Evolutionary conservation across 352 stramenopile genomes (phyloP), one percentile per base, ranked within the genome.

Genomic region (Pythium scleroteichum): DNA sequence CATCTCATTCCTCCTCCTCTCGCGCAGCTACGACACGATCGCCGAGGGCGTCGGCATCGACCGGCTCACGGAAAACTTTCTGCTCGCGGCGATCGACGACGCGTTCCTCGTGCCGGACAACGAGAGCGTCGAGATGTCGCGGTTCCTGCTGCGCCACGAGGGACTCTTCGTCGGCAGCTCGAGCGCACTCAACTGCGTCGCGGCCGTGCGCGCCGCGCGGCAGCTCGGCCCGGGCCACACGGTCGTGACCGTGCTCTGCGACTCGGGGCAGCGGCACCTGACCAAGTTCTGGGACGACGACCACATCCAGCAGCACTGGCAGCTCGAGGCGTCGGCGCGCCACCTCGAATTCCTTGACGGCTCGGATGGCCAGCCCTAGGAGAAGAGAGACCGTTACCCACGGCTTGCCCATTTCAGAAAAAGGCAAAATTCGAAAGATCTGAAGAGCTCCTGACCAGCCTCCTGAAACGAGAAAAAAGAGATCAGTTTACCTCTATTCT

Each of bases 1-100:
- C 13, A 12, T 9, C 52, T n/a, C 16, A 35, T 26, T 33, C 22
- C 27, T 5, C 26, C 10, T 38, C 56, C n/a, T n/a, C 58, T 19
- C 38, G 23, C 52, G 20, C 51, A 92, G 96, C 63, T 99, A 99
- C 73, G 97, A 99, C 74, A 99, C 96, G 35, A 90, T 99, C 54
- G 94, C 92, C 2, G 97, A 99, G 76, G 97, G 97, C 23, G 98
- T 99, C 41, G 97, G 97, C 56, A 94, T 99, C 53, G 97, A 99
- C 74, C 93, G 97, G 14, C 68, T 99, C 49, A 99, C 96, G 9
- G 78, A 87, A 29, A 99, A 99, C 73, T 99, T 99, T 66, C 58
- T 83, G 23, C 76, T 87, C 10, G 96, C 95, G 12, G 75, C 90
- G 29, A 87, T 97, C 51, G 90, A 98, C 63, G 85, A 92, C 61